Percentiles rank a stretch among this genome's conserved stretches.
Evolutionary conservation across 108 stramenopile genomes (phyloP).

Genomic region (Craspedostauros australis): DNA sequence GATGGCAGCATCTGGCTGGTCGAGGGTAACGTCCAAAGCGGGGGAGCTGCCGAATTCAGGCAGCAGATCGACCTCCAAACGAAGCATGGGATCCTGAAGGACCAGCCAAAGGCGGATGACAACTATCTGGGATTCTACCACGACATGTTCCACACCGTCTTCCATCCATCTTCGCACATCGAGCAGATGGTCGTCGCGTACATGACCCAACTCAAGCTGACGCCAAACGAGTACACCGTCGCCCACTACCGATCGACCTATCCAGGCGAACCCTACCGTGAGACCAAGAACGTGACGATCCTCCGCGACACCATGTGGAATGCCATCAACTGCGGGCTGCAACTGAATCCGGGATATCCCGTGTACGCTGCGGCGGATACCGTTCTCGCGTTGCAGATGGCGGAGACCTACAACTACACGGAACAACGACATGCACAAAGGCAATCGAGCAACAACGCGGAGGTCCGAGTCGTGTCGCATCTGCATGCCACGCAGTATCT

Average conservation of each 20-base stretch:
- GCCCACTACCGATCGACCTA: conserved; percentile 36
- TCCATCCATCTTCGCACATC: conserved; percentile 21
- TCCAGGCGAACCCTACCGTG: conserved; percentile 25
- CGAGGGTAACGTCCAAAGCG: conserved; percentile 22
- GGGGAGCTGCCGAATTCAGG: too few species aligned
- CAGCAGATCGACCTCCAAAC: too few species aligned
- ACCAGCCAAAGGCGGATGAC: neutral
- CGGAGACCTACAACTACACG: neutral
- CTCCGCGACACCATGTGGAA: conserved; percentile 13
- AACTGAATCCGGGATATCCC: conserved; percentile 4
- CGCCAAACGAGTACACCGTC: conserved; percentile 20
- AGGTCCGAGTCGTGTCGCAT: too few species aligned
- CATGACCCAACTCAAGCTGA: conserved; percentile 3
- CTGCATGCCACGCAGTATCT: too few species aligned
- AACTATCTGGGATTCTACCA: conserved; percentile 21
- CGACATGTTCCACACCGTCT: conserved; percentile 23
- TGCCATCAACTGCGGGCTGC: conserved; percentile 30
- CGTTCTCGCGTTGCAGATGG: conserved; percentile 5
- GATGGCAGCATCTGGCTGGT: conserved; percentile 23
- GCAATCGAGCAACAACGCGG: too few species aligned
- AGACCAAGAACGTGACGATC: conserved; percentile 16
- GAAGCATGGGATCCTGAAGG: neutral
- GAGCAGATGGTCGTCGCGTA: conserved; percentile 1
- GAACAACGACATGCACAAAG: neutral
- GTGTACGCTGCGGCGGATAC: conserved; percentile 40